A percentile compares a stretch with the other conserved stretches of the same genome.
phyloP scores from a whole-genome alignment of 495 filamentous ascomycete genomes.

The Xylaria sp. region DNA sequence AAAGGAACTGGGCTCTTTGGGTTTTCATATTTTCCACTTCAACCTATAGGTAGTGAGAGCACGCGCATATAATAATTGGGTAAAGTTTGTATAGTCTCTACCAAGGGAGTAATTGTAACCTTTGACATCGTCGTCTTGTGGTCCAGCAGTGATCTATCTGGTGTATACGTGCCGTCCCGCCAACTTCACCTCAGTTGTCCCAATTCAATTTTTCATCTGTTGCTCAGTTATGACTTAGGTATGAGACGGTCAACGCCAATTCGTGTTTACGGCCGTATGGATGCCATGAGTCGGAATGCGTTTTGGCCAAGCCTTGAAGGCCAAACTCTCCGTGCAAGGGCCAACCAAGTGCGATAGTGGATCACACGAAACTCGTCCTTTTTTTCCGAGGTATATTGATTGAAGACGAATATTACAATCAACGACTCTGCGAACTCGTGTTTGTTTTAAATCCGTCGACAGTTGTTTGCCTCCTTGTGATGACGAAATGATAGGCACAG shows the following conservation, averaged over 20 bases:
- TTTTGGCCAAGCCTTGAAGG: background rate
- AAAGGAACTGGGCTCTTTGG: conserved; percentile 15
- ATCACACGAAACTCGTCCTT: background rate
- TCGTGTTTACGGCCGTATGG: background rate
- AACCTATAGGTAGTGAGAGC: conserved; percentile 23
- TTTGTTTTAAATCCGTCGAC: too few relatives aligned
- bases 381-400: background rate
- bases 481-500: background rate
- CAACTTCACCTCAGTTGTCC: background rate
- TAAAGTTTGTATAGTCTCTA: conserved; percentile 15
- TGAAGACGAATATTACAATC: background rate
- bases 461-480: too few relatives aligned
- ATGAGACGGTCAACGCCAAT: too few relatives aligned
- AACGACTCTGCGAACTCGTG: background rate
- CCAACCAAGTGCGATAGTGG: background rate
- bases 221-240: too few relatives aligned
- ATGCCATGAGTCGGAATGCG: background rate
- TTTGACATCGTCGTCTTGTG: background rate
- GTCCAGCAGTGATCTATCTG: background rate
- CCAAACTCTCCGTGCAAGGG: background rate
- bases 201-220: too few relatives aligned
- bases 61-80: conserved; percentile 29
- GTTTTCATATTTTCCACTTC: conserved; percentile 4
- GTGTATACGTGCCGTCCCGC: background rate
- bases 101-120: conserved; percentile 5